Evolutionary conservation across 148 eudicot genomes (phyloP), one percentile per base, ranked within the genome.

Genomic region (Chenopodium album): DNA sequence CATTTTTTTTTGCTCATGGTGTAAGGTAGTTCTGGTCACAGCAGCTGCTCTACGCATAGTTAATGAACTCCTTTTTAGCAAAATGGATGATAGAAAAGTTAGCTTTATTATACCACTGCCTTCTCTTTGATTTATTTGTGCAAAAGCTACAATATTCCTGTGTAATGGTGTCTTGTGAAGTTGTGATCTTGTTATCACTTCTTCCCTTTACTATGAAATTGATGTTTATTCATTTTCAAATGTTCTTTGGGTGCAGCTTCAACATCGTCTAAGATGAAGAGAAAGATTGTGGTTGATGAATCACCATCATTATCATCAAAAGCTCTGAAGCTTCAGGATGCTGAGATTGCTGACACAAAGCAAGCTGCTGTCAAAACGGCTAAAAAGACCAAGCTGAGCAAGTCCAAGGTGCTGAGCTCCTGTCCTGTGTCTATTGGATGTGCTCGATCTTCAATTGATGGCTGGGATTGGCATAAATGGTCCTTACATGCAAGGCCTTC

Each of bases 381-480:
- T 81, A 80, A 65, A 75, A 89, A 56, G 76, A 80, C 71, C 73
- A 86, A 86, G 82, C 76, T 50, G 54, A 84, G 76, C 50, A 90
- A 87, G 83, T 76, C 88, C 22, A 87, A 79, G 82, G 76, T 79
- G 66, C 69, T 47, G 26, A 90, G 83, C 83, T 83, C 86, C 62
- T 91, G 90, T 77, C 98, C 97, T 2, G 83, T 78, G 76, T 90
- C 99, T 82, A 86, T 81, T 75, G 98, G 98, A 56, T 96, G 98
- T 90, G 99, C 98, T 80, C 90, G 99, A 71, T 72, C 91, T 56
- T 94, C 99, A 44, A 94, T 96, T 56, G 85, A 85, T 83, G 99
- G 99, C 64, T 92, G 99, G 98, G 91, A 96, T 80, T 96, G 99
- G 99, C 99, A 82, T 85, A 87, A 85, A 59, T 96, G 99, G 99